Conservation (phyloP, 2,329 filamentous ascomycete genomes). For the Monosporascus cannonballus region DNA sequence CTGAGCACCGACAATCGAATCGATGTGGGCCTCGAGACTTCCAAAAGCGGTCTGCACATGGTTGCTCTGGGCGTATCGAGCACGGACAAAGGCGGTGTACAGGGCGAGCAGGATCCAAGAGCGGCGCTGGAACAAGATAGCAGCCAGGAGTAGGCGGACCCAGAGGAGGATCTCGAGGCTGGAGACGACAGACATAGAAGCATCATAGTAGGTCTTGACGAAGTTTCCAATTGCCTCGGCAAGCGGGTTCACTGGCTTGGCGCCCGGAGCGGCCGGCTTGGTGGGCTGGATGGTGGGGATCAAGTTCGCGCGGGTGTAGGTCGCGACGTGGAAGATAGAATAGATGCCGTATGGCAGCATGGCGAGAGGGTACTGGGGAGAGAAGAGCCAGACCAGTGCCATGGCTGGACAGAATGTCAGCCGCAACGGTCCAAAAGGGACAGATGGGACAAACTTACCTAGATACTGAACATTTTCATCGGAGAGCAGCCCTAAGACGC, state of each 20-base stretch:
- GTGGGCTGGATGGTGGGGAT: conserved; percentile 79
- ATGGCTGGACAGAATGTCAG: conserved; percentile 47
- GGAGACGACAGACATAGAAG: conserved; percentile 89
- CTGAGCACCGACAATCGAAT: conserved; percentile 79
- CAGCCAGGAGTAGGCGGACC: conserved; percentile 73
- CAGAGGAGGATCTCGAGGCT: conserved; percentile 82
- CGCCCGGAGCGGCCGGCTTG: conserved; percentile 42
- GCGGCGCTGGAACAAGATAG: conserved; percentile 80
- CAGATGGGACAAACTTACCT: conserved; percentile 49
- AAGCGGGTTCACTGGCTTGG: conserved; percentile 55
- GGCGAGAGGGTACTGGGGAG: conserved; percentile 81
- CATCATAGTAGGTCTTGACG: conserved; percentile 97
- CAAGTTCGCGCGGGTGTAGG: conserved; percentile 89
- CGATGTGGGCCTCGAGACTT: conserved; percentile 66
- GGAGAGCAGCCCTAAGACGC: conserved; percentile 60
- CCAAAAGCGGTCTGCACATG: conserved; percentile 84
- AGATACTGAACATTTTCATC: conserved; percentile 99
- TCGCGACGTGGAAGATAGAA: conserved; percentile 96
- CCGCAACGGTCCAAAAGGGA: conserved; percentile 5
- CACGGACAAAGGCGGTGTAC: conserved; percentile 90
- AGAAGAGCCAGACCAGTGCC: conserved; percentile 92
- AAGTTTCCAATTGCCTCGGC: conserved; percentile 84
- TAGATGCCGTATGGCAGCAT: conserved; percentile 94
- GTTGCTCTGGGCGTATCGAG: conserved; percentile 80
- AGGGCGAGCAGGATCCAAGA: conserved; percentile 82